Conservation (phyloP, 2,329 filamentous ascomycete species). For the Curvularia lunata region DNA sequence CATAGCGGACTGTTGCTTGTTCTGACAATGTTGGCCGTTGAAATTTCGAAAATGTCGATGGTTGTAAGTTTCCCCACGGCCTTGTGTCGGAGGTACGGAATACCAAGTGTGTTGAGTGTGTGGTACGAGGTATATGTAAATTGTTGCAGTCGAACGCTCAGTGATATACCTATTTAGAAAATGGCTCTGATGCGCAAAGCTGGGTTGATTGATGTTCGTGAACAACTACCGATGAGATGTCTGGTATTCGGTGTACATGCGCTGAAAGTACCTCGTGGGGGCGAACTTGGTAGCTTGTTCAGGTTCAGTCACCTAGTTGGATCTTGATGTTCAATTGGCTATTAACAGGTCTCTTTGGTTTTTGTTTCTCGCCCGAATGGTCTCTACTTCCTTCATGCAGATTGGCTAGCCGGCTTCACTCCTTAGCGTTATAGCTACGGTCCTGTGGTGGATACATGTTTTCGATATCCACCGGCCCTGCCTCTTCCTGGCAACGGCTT, state of each 20-base stretch:
- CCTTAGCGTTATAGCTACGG: neutral
- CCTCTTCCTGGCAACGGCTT: neutral
- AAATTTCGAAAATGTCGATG: neutral
- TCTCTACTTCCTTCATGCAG: neutral
- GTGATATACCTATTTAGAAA: neutral
- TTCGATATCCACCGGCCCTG: neutral
- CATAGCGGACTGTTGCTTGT: neutral
- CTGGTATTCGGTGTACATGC: neutral
- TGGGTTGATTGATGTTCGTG: neutral
- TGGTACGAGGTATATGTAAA: neutral
- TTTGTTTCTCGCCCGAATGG: neutral
- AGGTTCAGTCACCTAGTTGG: neutral
- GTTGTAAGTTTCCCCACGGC: neutral
- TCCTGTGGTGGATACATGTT: neutral
- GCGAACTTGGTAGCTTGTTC: neutral
- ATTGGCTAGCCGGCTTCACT: neutral
- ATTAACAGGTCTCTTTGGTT: neutral
- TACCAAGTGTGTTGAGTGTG: neutral
- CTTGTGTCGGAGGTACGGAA: neutral
- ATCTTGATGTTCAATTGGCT: neutral
- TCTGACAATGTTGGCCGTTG: neutral
- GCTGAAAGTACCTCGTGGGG: neutral
- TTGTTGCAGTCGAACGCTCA: neutral
- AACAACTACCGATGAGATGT: neutral
- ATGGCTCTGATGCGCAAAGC: neutral